Evolutionary conservation across 768 basidiomycete genomes (phyloP), one percentile per base, ranked within the genome.

Genomic region (Russula virescens): DNA sequence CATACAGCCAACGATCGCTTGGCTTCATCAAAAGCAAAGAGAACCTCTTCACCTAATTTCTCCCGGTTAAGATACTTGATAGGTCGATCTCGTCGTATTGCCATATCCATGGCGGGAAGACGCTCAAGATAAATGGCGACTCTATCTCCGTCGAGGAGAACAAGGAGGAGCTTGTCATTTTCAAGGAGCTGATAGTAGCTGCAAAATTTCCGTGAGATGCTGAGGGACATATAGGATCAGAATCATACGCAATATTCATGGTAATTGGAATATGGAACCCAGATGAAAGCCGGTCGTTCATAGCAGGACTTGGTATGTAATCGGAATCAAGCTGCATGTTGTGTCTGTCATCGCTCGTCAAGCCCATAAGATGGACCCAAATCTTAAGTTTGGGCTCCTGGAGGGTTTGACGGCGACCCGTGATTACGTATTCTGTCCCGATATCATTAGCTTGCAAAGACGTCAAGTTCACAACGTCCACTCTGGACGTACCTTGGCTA

Each of bases 21-120:
- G 11, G 73, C 69, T 65, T 85, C 83, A 50, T 86, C 82, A 61
- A 78, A 83, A 0, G 83, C 75, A 5, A 84, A 55, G 9, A 80
- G n/a, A 50, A 76, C 73, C 7, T 78, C 73, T 3, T 74, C 69
- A 0, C 80, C 83, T 16, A 83, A 74, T 67, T 79, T 82, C 60
- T 80, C 77, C 8, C 74, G 75, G 58, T 76, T 74, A 16, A 84
- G 68, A 0, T 21, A 35, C 54, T 67, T 60, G 28, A 52, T 51
- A 21, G 40, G 13, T 38, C 57, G 47, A 13, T 16, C 40, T 13
- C 38, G 58, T 3, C 25, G 13, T 52, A 64, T 56, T 2, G 59
- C 55, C 4, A 19, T 18, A 28, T 60, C 42, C 23, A 66, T 34
- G 1, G 21, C 46, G 1, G 54, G 21, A 0, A 60, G 51, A n/a